phyloP scores from a whole-genome alignment of 768 basidiomycete species.

The Lactifluus rugatus region DNA sequence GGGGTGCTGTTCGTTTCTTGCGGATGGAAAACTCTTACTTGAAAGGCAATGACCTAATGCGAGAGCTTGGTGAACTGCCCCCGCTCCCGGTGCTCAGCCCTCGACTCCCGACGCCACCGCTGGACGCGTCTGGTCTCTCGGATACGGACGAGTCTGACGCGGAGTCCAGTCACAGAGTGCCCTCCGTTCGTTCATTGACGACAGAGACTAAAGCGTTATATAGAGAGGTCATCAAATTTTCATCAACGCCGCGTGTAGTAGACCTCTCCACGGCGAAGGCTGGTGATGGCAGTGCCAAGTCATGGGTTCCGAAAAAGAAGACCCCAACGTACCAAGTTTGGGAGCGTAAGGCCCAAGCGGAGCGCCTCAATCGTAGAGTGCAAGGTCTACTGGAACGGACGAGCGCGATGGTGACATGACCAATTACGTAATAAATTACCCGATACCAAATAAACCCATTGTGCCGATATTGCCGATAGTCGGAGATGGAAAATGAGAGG shows the following conservation, averaged over 20 bases:
- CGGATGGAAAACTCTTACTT: constrained; percentile 89
- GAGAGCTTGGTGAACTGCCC: constrained; percentile 69
- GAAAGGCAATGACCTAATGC: constrained; percentile 84
- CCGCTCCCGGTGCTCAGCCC: constrained; percentile 42
- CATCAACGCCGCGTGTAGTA: constrained; percentile 74
- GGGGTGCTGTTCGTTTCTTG: constrained; percentile 85
- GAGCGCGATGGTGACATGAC: constrained; percentile 29
- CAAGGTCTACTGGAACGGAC: constrained; percentile 63
- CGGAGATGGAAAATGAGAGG: constrained; percentile 9
- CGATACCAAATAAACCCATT: not conserved
- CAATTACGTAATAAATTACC: not conserved
- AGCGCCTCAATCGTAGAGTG: constrained; percentile 58
- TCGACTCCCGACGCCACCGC: constrained; percentile 52
- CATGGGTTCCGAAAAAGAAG: constrained; percentile 74
- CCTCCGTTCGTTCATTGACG: constrained; percentile 56
- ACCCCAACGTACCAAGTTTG: constrained; percentile 74
- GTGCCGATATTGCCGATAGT: constrained; percentile 13
- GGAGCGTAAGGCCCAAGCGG: constrained; percentile 69
- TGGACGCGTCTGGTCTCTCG: constrained; percentile 53
- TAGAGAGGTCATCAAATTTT: constrained; percentile 80
- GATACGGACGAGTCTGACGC: constrained; percentile 58
- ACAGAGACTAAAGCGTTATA: constrained; percentile 82
- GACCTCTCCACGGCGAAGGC: constrained; percentile 62
- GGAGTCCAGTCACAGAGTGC: constrained; percentile 30
- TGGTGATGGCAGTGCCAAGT: constrained; percentile 40